Evolutionary conservation across 2,329 filamentous ascomycete genomes (phyloP), one percentile per base, ranked within the genome.

Genomic region (Trematosphaeria pertusa): DNA sequence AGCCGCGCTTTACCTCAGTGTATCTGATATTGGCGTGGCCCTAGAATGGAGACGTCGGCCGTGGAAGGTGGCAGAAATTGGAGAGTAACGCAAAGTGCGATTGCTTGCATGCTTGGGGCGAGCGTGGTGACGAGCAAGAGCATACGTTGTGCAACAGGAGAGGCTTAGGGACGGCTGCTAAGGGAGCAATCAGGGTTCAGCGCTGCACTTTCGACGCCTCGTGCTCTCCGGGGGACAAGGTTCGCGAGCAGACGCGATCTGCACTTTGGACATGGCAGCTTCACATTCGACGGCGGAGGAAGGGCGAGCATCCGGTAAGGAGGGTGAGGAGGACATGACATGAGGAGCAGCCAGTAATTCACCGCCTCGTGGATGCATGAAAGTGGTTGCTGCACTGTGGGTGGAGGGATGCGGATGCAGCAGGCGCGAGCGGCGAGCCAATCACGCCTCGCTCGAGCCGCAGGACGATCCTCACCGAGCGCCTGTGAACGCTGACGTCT

Each of bases 101-200:
- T 63, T 62, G 56, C 56, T 50, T 65, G 67, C 69, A 72, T 72
- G 59, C 64, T 70, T 62, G 54, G 56, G 58, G 55, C 58, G 60
- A 64, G 56, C 48, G 43, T 49, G 48, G 49, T 40, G 42, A 54
- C 50, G 37, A 48, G 42, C 45, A 57, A 50, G 49, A 54, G 60
- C 50, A 59, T 57, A 59, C 54, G 62, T 58, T 59, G 69, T 72
- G 64, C 54, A 40, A 69, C 60, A 44, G 34, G 50, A 65, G 49
- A 62, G 61, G 62, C 59, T 61, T 51, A 59, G 50, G 46, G 54
- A 59, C 48, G 49, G 47, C 48, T 50, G 54, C 56, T 62, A 65
- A 59, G 50, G 56, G 54, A 50, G 54, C 57, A 64, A 49, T 48
- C 55, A 54, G 42, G 56, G 42, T 55, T 54, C 46, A 49, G 56